These are phyloP conservation scores for Scutellaria galericulata DNA, from an alignment of 257 asterid genomes.

Conservation along the genomic window DNA sequence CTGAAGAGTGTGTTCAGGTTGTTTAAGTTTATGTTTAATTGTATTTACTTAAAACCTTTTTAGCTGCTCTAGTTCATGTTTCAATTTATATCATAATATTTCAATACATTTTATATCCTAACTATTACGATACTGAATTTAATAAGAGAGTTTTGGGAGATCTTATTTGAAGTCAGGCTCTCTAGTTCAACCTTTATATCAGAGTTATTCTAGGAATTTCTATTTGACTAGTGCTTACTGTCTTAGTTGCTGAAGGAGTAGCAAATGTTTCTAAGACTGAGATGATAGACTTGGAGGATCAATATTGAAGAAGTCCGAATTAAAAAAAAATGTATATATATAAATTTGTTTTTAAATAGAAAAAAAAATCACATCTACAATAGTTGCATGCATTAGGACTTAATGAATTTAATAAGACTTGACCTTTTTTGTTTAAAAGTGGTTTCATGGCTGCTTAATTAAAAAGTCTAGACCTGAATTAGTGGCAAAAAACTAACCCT, in stretches of 20 bases:
- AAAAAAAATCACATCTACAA: not conserved
- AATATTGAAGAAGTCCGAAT: not conserved
- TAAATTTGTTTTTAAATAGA: not conserved
- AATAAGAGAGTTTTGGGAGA: slow-evolving; percentile 8
- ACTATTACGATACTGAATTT: not conserved
- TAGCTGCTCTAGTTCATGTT: not conserved
- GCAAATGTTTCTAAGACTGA: not conserved
- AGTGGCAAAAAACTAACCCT: slow-evolving; percentile 1
- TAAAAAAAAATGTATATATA: not conserved
- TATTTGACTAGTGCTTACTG: not conserved
- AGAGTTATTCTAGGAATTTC: not conserved
- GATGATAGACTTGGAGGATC: not conserved
- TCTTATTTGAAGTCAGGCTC: not conserved
- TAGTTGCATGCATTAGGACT: not conserved
- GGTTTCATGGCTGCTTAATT: not conserved
- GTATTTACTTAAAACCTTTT: not conserved
- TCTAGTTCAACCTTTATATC: not conserved
- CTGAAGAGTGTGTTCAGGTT: slow-evolving; percentile 11
- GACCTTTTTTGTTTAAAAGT: not conserved
- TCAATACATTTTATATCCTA: not conserved
- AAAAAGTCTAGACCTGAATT: not conserved
- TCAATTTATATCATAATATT: slow-evolving; percentile 11
- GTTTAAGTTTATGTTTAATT: slow-evolving; percentile 12
- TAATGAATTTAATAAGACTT: not conserved
- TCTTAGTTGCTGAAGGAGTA: slow-evolving; percentile 23